Conservation (phyloP, 2,329 filamentous ascomycete species). For the Stylonectria norvegica region DNA sequence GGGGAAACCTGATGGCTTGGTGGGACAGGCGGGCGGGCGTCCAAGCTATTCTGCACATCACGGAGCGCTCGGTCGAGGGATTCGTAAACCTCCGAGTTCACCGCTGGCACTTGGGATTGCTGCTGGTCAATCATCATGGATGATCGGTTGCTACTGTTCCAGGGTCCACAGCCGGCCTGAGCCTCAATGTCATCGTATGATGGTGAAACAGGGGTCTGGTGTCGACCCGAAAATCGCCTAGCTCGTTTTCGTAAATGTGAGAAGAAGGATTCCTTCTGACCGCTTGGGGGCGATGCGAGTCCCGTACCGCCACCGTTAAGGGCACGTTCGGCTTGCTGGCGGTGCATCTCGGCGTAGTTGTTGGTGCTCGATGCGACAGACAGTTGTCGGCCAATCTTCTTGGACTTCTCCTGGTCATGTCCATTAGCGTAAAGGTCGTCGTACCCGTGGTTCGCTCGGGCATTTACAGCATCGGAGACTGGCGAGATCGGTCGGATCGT, state of each 20-base stretch:
- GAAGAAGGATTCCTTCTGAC: conserved; percentile 94
- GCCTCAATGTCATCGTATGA: conserved; percentile 84
- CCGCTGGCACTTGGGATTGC: conserved; percentile 45
- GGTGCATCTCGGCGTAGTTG: conserved; percentile 84
- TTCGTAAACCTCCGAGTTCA: conserved; percentile 57
- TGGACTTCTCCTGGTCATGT: conserved; percentile 62
- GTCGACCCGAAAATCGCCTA: conserved; percentile 84
- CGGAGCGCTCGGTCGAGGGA: conserved; percentile 57
- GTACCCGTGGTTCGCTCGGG: conserved; percentile 72
- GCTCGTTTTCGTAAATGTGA: conserved; percentile 94
- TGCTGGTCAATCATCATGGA: conserved; percentile 73
- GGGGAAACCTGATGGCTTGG: conserved; percentile 49
- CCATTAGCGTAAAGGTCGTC: conserved; percentile 41
- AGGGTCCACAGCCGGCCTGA: conserved; percentile 87
- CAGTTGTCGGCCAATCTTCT: conserved; percentile 93
- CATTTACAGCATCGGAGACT: conserved; percentile 89
- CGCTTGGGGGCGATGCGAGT: conserved; percentile 71
- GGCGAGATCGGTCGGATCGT: conserved; percentile 94
- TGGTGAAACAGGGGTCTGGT: conserved; percentile 76
- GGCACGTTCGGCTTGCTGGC: conserved; percentile 86
- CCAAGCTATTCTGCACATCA: conserved; percentile 50
- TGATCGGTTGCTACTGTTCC: conserved; percentile 80
- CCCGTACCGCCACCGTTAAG: conserved; percentile 79
- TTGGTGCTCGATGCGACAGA: conserved; percentile 90
- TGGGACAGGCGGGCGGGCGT: conserved; percentile 48